A percentile compares a stretch with the other conserved stretches of the same genome.
These are phyloP conservation scores for Trypanosoma theileri DNA, from an alignment of 208 protist species.

Conservation along the genomic window DNA sequence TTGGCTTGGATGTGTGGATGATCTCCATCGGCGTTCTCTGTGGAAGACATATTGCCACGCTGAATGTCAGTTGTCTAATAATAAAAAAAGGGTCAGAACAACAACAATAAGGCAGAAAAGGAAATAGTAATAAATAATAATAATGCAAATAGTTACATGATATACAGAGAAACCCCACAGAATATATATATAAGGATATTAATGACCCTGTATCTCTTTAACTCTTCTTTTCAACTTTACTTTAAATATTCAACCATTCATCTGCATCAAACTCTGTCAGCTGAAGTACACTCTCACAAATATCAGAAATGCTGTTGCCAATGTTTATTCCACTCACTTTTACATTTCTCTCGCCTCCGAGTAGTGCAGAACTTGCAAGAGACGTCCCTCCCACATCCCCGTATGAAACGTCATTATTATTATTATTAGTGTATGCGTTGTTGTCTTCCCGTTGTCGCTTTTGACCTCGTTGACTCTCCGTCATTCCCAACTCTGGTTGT, in stretches of 20 bases:
- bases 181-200: too few relatives aligned
- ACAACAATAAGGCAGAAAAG: too few relatives aligned
- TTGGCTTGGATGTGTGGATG: too few relatives aligned
- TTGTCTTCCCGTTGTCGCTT: not conserved
- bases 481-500: not conserved
- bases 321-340: not conserved
- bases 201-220: too few relatives aligned
- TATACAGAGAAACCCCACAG: too few relatives aligned
- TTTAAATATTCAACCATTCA: constrained; percentile 43
- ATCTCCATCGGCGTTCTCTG: too few relatives aligned
- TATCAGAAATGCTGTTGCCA: not conserved
- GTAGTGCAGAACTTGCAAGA: not conserved
- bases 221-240: not conserved
- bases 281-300: constrained; percentile 23
- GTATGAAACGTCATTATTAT: not conserved
- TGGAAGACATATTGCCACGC: too few relatives aligned
- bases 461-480: not conserved
- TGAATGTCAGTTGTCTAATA: too few relatives aligned
- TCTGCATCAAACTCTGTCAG: constrained; percentile 53
- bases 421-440: not conserved
- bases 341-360: constrained; percentile 1
- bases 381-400: not conserved
- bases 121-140: too few relatives aligned
- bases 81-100: too few relatives aligned
- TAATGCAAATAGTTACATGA: too few relatives aligned